Evolutionary conservation across 345 rosid genomes (phyloP).

Genomic region (Pistacia atlantica): DNA sequence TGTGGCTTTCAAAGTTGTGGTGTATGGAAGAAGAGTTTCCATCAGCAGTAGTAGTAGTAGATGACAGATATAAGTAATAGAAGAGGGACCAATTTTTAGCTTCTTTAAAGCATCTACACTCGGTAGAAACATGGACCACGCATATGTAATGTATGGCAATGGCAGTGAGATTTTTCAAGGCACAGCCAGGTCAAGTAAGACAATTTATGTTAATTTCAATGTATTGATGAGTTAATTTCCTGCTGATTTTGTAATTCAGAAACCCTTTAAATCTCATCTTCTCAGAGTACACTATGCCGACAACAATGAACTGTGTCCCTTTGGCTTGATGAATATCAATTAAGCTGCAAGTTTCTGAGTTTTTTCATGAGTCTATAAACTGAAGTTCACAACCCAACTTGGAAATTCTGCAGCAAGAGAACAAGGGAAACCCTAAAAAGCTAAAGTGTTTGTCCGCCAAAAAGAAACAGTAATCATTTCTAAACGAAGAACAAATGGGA

Average conservation of each 20-base stretch:
- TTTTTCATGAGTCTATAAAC: background rate
- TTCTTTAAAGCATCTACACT: constrained; percentile 60
- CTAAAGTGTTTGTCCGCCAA: background rate
- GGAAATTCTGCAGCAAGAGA: background rate
- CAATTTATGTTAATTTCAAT: background rate
- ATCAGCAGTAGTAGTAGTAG: constrained; percentile 23
- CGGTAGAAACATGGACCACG: constrained; percentile 36
- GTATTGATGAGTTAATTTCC: background rate
- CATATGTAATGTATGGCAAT: constrained; percentile 10
- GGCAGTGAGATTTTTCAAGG: constrained; percentile 41
- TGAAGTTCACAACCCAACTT: background rate
- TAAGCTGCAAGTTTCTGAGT: no score
- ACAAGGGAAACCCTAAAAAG: constrained; percentile 11
- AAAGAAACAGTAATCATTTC: background rate
- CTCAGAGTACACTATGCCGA: no score
- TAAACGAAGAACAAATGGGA: background rate
- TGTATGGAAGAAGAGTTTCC: constrained; percentile 15
- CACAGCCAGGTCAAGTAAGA: constrained; percentile 7
- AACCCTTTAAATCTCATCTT: no score
- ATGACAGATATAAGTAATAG: constrained; percentile 29
- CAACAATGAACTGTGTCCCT: background rate
- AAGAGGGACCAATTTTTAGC: constrained; percentile 61
- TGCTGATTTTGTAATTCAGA: no score
- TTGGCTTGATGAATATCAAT: background rate
- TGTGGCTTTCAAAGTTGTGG: constrained; percentile 38